These are phyloP conservation scores for Macrolepiota fuliginosa DNA, from an alignment of 768 basidiomycete genomes.

Conservation along the genomic window DNA sequence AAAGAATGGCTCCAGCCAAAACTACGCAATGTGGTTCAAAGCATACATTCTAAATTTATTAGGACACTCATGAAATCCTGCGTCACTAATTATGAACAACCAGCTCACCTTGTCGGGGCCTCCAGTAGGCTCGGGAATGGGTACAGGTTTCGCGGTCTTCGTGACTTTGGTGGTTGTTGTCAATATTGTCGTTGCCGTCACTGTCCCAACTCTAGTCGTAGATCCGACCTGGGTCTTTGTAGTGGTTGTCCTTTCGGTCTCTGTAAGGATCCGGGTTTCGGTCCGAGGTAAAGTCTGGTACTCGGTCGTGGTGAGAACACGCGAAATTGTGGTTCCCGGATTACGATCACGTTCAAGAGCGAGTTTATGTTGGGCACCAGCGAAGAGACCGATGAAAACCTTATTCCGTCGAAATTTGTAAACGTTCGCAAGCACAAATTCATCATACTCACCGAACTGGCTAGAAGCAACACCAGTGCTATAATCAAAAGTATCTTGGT, in stretches of 20 bases:
- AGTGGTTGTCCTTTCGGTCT: constrained; percentile 38
- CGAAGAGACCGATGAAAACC: constrained; percentile 92
- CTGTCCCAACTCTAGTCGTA: constrained; percentile 14
- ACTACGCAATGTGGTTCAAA: constrained; percentile 76
- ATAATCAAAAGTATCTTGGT: constrained; percentile 79
- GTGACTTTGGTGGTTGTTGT: constrained; percentile 29
- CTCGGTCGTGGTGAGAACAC: constrained; percentile 11
- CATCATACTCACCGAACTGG: constrained; percentile 52
- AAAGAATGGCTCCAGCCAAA: constrained; percentile 79
- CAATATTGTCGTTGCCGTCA: constrained; percentile 25
- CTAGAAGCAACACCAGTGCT: constrained; percentile 73
- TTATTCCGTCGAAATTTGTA: constrained; percentile 15
- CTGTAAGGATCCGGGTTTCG: constrained; percentile 35
- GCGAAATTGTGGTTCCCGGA: constrained; percentile 17
- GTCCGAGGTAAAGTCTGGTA: constrained; percentile 28
- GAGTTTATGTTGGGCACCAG: constrained; percentile 81
- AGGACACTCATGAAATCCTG: background rate
- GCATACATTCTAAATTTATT: constrained; percentile 55
- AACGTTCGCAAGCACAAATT: background rate
- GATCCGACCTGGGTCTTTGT: constrained; percentile 27
- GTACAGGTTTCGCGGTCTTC: constrained; percentile 31
- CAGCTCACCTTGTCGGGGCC: constrained; percentile 49
- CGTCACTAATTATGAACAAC: background rate
- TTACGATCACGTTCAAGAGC: constrained; percentile 43
- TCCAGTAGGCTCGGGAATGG: constrained; percentile 49